Evolutionary conservation across 169 alveolate genomes (phyloP).

Genomic region (Plasmodium blacklocki): DNA sequence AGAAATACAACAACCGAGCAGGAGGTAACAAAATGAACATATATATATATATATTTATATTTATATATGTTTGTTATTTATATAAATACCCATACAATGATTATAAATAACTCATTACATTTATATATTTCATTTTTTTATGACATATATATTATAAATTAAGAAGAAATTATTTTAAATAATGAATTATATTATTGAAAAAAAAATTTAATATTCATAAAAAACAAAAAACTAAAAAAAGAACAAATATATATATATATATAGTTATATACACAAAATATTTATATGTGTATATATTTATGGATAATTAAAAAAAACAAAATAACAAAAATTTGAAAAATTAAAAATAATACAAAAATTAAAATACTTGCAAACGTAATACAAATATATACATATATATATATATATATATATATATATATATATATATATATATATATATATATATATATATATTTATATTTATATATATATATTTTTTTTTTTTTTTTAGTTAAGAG

Average conservation of each 20-base stretch:
- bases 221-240: neutral
- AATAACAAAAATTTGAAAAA: too few relatives aligned
- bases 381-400: neutral
- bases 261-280: neutral
- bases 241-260: neutral
- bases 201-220: neutral
- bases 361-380: neutral
- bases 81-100: too few relatives aligned
- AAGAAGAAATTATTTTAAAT: neutral
- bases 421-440: neutral
- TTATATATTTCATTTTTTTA: too few relatives aligned
- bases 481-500: slow-evolving; percentile 58
- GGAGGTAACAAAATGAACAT: slow-evolving; percentile 71
- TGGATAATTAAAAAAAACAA: too few relatives aligned
- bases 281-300: neutral
- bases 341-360: neutral
- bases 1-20: slow-evolving; percentile 71
- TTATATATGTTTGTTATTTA: neutral
- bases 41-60: slow-evolving; percentile 12
- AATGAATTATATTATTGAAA: neutral
- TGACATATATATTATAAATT: too few relatives aligned
- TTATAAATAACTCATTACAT: too few relatives aligned
- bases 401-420: slow-evolving; percentile 9
- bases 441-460: neutral
- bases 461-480: neutral